Percentiles rank a stretch among this genome's conserved stretches.
These are phyloP conservation scores for Rhodomyrtus tomentosa DNA, from an alignment of 345 rosid species.

Conservation along the genomic window DNA sequence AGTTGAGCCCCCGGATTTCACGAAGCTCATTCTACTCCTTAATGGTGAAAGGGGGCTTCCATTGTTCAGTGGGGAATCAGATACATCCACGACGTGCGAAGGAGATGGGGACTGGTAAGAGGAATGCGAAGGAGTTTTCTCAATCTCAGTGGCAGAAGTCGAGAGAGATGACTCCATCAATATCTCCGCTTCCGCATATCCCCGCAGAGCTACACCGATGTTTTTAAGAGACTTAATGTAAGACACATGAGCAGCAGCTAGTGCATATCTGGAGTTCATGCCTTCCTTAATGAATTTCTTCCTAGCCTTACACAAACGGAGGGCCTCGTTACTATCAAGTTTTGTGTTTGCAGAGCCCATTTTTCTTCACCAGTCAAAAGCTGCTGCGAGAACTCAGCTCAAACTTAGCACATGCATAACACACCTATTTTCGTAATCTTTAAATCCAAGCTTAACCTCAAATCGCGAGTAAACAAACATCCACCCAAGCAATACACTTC, in stretches of 20 bases:
- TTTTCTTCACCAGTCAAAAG: conserved; percentile 3
- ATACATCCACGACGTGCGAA: conserved; percentile 33
- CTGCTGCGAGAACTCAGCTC: neutral
- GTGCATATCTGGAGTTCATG: conserved; percentile 64
- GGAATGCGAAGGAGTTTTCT: conserved; percentile 67
- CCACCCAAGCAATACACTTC: neutral
- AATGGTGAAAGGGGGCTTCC: conserved; percentile 25
- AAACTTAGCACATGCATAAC: neutral
- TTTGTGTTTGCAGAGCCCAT: conserved; percentile 81
- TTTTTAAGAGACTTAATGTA: conserved; percentile 62
- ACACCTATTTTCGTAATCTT: neutral
- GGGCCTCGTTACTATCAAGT: conserved; percentile 42
- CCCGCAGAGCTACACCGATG: conserved; percentile 66
- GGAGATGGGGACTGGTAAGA: conserved; percentile 69
- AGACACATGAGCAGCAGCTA: conserved; percentile 90
- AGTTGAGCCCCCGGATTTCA: conserved; percentile 26
- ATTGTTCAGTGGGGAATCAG: conserved; percentile 51
- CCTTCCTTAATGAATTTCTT: conserved; percentile 66
- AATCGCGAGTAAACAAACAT: neutral
- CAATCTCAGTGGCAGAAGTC: conserved; percentile 63
- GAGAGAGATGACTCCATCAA: conserved; percentile 53
- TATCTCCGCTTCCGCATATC: conserved; percentile 66
- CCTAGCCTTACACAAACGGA: conserved; percentile 63
- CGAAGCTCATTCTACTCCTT: conserved; percentile 33
- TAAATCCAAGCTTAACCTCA: neutral